Conservation (phyloP, 2,329 filamentous ascomycete genomes). For the Penicillium thymicola region DNA sequence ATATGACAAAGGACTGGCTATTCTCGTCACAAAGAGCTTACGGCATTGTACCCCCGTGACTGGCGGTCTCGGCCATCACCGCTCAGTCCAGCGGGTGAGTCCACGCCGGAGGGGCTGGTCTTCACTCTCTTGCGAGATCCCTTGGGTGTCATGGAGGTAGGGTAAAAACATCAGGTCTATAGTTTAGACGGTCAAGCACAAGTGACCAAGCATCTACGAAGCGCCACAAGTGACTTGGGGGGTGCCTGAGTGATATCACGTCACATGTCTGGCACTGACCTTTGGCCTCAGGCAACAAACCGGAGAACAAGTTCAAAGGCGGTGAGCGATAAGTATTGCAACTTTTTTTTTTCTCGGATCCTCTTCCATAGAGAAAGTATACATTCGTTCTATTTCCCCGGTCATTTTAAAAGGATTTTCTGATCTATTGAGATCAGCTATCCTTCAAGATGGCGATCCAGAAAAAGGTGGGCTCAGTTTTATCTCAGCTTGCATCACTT, state of each 20-base stretch:
- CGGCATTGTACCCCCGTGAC: constrained; percentile 26
- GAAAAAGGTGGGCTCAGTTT: constrained; percentile 64
- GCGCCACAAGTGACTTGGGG: constrained; percentile 17
- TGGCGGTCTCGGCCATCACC: constrained; percentile 26
- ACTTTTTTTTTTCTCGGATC: constrained; percentile 23
- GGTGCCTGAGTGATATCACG: constrained; percentile 30
- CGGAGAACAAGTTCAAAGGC: constrained; percentile 10
- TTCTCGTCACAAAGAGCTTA: constrained; percentile 23
- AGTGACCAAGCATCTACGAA: constrained; percentile 11
- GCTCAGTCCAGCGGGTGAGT: constrained; percentile 26
- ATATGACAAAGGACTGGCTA: neutral
- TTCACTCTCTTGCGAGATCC: constrained; percentile 46
- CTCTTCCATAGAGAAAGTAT: constrained; percentile 14
- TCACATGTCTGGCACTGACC: constrained; percentile 33
- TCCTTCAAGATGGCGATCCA: constrained; percentile 76
- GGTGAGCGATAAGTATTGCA: constrained; percentile 28
- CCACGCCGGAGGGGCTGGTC: constrained; percentile 36
- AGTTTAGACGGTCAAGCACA: neutral
- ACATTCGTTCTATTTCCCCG: constrained; percentile 13
- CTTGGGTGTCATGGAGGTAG: constrained; percentile 38
- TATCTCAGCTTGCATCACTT: neutral
- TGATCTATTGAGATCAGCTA: constrained; percentile 27
- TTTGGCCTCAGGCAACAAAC: constrained; percentile 27
- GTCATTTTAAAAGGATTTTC: constrained; percentile 17
- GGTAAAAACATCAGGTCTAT: constrained; percentile 34